Evolutionary conservation across 108 stramenopile species (phyloP).

Genomic region (Epipyxis sp.): DNA sequence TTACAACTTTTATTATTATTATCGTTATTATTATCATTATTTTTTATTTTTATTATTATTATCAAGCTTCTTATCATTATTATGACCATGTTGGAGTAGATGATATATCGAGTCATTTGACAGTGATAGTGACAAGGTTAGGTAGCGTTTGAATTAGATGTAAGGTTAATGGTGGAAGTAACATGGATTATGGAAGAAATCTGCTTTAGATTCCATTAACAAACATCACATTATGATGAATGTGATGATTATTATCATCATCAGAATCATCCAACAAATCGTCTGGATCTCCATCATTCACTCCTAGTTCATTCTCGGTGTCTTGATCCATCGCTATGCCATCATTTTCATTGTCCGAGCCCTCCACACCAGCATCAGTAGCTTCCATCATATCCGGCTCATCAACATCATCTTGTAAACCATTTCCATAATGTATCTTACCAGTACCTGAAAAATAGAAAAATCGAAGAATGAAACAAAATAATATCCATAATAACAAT

Average conservation of each 20-base stretch:
- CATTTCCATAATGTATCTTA: neutral
- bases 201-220: no score
- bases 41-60: no score
- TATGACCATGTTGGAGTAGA: no score
- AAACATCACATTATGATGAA: neutral
- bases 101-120: no score
- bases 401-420: neutral
- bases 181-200: no score
- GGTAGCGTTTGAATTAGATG: no score
- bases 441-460: neutral
- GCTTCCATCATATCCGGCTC: neutral
- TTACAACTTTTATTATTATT: no score
- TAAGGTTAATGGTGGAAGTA: no score
- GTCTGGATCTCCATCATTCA: neutral
- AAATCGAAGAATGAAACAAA: neutral
- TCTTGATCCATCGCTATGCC: neutral
- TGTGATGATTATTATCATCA: neutral
- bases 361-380: slow-evolving; percentile 1
- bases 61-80: no score
- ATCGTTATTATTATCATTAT: no score
- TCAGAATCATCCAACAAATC: slow-evolving; percentile 6
- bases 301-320: neutral
- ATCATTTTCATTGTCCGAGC: neutral
- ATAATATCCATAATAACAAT: neutral
- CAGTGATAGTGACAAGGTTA: no score